Conservation (phyloP, 2,329 filamentous ascomycete species). For the Colletotrichum sp. region DNA sequence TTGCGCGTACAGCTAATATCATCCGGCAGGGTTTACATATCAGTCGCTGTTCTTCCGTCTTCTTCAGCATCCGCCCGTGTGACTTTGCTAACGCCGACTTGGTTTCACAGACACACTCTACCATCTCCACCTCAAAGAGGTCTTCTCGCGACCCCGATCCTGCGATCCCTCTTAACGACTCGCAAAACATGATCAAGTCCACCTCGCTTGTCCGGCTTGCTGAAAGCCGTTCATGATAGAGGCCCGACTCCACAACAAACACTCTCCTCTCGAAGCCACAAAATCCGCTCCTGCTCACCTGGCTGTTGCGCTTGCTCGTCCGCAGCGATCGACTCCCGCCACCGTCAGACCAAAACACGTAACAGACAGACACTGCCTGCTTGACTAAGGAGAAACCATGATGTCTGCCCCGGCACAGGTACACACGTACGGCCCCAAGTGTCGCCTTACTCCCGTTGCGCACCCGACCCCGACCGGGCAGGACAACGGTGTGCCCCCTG, state of each 20-base stretch:
- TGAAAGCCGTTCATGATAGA: background rate
- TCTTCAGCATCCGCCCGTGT: background rate
- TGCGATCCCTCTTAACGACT: background rate
- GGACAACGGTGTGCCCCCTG: constrained; percentile 58
- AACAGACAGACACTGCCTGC: background rate
- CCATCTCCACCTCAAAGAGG: background rate
- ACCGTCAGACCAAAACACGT: background rate
- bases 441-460: constrained; percentile 57
- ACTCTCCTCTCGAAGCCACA: background rate
- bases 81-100: background rate
- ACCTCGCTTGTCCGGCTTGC: background rate
- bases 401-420: background rate
- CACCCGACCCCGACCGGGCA: constrained; percentile 35
- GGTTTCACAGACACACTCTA: background rate
- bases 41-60: background rate
- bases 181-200: background rate
- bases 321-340: background rate
- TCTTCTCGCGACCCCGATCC: background rate
- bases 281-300: background rate
- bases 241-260: background rate
- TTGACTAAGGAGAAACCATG: background rate
- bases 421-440: constrained; percentile 67
- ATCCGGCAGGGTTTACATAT: background rate
- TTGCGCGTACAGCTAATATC: background rate
- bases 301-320: background rate